phyloP scores from a whole-genome alignment of 257 asterid species.

The Nicotiana tomentosiformis region DNA sequence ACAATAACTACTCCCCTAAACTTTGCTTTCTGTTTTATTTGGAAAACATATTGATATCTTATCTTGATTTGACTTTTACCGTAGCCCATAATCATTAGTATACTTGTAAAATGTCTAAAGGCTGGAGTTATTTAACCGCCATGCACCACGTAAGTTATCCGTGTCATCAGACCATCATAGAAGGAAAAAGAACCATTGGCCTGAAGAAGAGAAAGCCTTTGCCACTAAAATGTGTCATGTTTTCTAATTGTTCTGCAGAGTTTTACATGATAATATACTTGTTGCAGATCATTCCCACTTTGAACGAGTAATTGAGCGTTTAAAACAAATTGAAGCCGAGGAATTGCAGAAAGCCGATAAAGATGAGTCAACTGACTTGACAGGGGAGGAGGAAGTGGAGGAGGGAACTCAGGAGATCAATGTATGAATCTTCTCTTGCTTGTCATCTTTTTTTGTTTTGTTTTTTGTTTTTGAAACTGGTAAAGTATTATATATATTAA shows the following conservation, averaged over 20 bases:
- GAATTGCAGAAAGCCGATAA: constrained; percentile 31
- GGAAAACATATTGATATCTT: not conserved
- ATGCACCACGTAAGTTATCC: not conserved
- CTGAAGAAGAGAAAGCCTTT: not conserved
- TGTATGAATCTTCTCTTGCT: constrained; percentile 22
- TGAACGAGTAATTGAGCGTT: constrained; percentile 40
- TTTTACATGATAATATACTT: constrained; percentile 2
- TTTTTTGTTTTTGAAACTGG: not conserved
- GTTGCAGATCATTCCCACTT: constrained; percentile 66
- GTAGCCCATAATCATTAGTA: not conserved
- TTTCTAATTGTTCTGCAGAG: not conserved
- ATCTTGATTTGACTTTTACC: no score
- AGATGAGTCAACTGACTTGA: constrained; percentile 34
- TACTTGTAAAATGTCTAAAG: not conserved
- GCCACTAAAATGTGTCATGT: not conserved
- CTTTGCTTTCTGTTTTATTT: not conserved
- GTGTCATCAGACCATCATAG: not conserved
- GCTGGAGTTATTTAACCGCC: not conserved
- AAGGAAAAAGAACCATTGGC: not conserved
- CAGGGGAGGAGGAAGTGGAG: constrained; percentile 38
- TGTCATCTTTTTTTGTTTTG: not conserved
- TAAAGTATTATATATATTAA: not conserved
- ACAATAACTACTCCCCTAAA: not conserved
- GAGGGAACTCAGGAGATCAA: constrained; percentile 23
- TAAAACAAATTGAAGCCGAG: constrained; percentile 47